Percentiles rank a stretch among this genome's conserved stretches.
Evolutionary conservation across 2,329 filamentous ascomycete genomes (phyloP).

Genomic region (Penicillium sp.): DNA sequence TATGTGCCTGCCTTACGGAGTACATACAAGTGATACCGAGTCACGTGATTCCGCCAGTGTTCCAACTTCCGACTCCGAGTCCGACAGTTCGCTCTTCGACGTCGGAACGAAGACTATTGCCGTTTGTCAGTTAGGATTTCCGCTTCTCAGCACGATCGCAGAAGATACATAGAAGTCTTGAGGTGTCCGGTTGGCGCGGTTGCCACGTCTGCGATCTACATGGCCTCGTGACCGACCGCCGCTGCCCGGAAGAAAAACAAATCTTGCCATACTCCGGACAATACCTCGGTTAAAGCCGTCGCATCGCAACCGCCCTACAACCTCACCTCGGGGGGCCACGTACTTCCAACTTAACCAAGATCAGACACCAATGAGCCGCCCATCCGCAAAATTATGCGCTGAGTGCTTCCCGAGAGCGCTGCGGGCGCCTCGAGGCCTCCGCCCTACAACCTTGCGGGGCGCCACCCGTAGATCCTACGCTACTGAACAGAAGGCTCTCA

Average conservation of each 20-base stretch:
- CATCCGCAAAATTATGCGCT: constrained; percentile 31
- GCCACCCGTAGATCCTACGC: constrained; percentile 17
- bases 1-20: too few relatives aligned
- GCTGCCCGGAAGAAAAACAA: constrained; percentile 18
- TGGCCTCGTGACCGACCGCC: neutral
- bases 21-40: too few relatives aligned
- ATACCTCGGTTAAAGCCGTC: constrained; percentile 24
- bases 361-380: constrained; percentile 27
- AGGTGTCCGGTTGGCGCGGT: neutral
- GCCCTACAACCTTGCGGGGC: constrained; percentile 18
- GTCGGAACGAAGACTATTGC: neutral
- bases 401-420: constrained; percentile 30
- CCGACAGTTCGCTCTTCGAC: constrained; percentile 24
- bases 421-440: constrained; percentile 19
- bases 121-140: neutral
- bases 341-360: neutral
- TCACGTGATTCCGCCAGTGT: constrained; percentile 22
- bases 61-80: too few relatives aligned
- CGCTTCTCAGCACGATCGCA: neutral
- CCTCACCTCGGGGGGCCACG: neutral
- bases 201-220: neutral
- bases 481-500: constrained; percentile 18
- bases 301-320: constrained; percentile 1
- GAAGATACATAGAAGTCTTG: too few relatives aligned
- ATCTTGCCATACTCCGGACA: constrained; percentile 6